Percentiles rank a stretch among this genome's conserved stretches.
phyloP scores from a whole-genome alignment of 768 basidiomycete species.

The Rhodotorula toruloides region DNA sequence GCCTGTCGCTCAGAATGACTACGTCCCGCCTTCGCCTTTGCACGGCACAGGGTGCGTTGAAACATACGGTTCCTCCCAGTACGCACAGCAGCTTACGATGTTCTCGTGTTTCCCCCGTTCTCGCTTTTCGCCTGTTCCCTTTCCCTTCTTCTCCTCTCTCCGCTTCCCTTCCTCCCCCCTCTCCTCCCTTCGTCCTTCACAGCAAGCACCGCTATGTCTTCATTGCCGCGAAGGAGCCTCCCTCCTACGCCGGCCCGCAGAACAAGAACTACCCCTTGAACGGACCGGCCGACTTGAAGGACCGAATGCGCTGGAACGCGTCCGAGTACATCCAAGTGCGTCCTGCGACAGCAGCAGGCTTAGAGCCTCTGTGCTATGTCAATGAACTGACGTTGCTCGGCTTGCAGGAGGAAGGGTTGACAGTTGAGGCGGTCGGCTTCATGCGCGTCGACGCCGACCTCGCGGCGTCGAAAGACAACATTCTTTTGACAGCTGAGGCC shows the following conservation, averaged over 20 bases:
- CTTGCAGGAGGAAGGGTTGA: constrained; percentile 18
- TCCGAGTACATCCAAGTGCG: constrained; percentile 10
- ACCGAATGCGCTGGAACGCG: constrained; percentile 3
- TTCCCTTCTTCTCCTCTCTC: not conserved
- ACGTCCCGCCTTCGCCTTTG: constrained; percentile 8
- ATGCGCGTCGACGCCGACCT: constrained; percentile 17
- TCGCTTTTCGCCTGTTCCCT: too few relatives aligned
- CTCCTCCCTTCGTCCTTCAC: not conserved
- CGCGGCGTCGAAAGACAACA: constrained; percentile 13
- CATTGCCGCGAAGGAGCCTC: constrained; percentile 10
- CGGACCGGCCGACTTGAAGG: constrained; percentile 24
- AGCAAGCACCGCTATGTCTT: constrained; percentile 31
- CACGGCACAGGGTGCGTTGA: constrained; percentile 8
- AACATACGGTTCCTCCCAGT: too few relatives aligned
- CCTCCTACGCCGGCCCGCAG: constrained; percentile 6
- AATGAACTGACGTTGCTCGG: not conserved
- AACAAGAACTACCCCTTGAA: constrained; percentile 7
- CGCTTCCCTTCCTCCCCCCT: not conserved
- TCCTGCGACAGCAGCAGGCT: too few relatives aligned
- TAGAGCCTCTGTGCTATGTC: too few relatives aligned
- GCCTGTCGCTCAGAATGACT: not conserved
- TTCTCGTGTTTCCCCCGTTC: not conserved
- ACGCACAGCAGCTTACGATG: too few relatives aligned
- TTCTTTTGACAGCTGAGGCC: constrained; percentile 8
- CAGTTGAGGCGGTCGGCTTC: constrained; percentile 25